Base-by-base conservation (phyloP, 345 rosid species). In the Hevea brasiliensis region DNA sequence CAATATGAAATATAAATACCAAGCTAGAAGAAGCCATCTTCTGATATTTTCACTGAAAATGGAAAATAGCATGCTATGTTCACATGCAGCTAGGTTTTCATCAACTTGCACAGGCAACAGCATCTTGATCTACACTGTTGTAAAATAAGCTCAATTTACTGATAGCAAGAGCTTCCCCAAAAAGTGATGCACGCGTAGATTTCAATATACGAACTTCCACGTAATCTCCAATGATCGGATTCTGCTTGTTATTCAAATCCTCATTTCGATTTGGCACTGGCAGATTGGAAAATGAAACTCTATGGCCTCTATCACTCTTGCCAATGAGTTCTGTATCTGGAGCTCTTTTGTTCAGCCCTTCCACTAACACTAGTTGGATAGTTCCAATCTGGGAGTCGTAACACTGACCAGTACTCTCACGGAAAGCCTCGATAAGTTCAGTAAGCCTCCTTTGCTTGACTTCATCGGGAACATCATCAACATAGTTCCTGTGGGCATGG, bases 271-370 rank as follows among this genome's bases (percentile, higher is more conserved):
- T 73, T 24, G 72, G 76, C 74, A 94, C 20, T 1, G 90, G 90
- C 53, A 79, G 71, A 20, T 65, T 86, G 4, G 74, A 55, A 64
- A 94, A 94, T 62, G 86, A 78, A 64, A 94, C 94, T 72, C 91
- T 67, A 51, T 92, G 98, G 35, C 93, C 93, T 85, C 93, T 84
- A 65, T 94, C 97, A 11, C 86, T 94, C 85, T 89, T 94, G 37
- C 98, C 98, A 0, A 90, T 87, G 20, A 94, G 90, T 74, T 94
- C 96, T 11, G 89, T 87, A 54, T 87, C 90, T 5, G 97, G 98
- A 73, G 95, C 95, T 86, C 93, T 86, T 82, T 82, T 90, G 82
- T 90, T 94, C 42, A 93, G 95, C 70, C 98, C 98, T 87, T 94
- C 98, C 1, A 94, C 89, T 71, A 92, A 76, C 32, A 88, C 90